Conservation (phyloP, 148 eudicot species). For the Euryodendron excelsum region DNA sequence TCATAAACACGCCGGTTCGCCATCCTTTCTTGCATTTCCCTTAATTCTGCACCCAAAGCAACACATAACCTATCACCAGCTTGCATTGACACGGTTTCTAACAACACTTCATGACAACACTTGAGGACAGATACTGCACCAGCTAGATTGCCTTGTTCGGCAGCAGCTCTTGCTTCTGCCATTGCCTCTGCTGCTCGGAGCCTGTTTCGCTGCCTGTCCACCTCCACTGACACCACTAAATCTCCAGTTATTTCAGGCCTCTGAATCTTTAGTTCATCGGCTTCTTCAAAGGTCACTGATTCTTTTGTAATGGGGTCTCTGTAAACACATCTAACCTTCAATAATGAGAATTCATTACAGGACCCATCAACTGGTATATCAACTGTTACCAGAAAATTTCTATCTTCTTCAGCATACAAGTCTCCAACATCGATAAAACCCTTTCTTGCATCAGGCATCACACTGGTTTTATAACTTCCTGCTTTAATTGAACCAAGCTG, state of each 20-base stretch:
- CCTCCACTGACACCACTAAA: slow-evolving; percentile 16
- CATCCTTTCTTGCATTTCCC: slow-evolving; percentile 27
- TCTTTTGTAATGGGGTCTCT: slow-evolving; percentile 22
- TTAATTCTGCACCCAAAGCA: slow-evolving; percentile 20
- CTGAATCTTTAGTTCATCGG: slow-evolving; percentile 9
- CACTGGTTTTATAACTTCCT: slow-evolving; percentile 24
- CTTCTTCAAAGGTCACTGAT: slow-evolving; percentile 9
- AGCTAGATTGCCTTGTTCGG: slow-evolving; percentile 13
- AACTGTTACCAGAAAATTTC: slow-evolving; percentile 25
- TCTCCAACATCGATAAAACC: slow-evolving; percentile 28
- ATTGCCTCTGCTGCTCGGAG: slow-evolving; percentile 23
- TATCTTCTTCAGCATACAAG: slow-evolving; percentile 34
- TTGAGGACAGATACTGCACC: slow-evolving; percentile 17
- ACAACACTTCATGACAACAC: slow-evolving; percentile 10
- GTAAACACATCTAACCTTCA: slow-evolving; percentile 19
- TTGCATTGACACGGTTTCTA: slow-evolving; percentile 13
- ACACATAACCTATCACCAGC: slow-evolving; percentile 16
- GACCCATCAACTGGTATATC: slow-evolving; percentile 13
- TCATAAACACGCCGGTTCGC: slow-evolving; percentile 14
- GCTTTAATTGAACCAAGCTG: slow-evolving; percentile 25
- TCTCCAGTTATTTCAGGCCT: slow-evolving; percentile 20
- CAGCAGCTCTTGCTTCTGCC: slow-evolving; percentile 22
- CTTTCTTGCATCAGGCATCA: slow-evolving; percentile 8
- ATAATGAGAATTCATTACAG: slow-evolving; percentile 6
- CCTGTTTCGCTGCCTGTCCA: slow-evolving; percentile 28